phyloP scores from a whole-genome alignment of 2,329 filamentous ascomycete species.

The Paecilomyces niveus region DNA sequence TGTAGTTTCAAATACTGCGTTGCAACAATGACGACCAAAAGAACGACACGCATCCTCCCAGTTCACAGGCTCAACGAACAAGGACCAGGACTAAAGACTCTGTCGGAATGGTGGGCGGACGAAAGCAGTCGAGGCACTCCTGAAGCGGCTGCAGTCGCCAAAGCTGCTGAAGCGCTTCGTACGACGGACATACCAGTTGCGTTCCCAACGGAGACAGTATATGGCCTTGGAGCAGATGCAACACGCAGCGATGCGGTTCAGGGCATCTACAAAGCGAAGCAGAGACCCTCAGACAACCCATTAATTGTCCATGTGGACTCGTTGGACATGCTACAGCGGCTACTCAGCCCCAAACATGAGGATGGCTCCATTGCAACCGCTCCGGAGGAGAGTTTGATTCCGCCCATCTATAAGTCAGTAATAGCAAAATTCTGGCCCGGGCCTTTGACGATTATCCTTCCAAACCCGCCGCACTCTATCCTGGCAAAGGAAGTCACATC shows the following conservation, averaged over 20 bases:
- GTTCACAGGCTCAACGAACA: slow-evolving; percentile 30
- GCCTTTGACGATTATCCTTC: slow-evolving; percentile 82
- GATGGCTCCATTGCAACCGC: slow-evolving; percentile 22
- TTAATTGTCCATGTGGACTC: slow-evolving; percentile 89
- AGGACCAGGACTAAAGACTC: slow-evolving; percentile 22
- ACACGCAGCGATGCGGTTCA: slow-evolving; percentile 74
- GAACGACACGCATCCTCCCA: slow-evolving; percentile 28
- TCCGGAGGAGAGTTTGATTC: slow-evolving; percentile 43
- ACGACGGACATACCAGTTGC: slow-evolving; percentile 70
- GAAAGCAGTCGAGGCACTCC: slow-evolving; percentile 29
- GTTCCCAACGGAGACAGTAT: slow-evolving; percentile 96
- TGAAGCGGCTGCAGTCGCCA: slow-evolving; percentile 48
- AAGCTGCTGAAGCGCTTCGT: slow-evolving; percentile 61
- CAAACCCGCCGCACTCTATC: slow-evolving; percentile 59
- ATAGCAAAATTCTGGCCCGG: slow-evolving; percentile 90
- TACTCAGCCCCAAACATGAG: slow-evolving; percentile 44
- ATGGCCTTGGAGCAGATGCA: slow-evolving; percentile 92
- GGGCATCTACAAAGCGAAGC: slow-evolving; percentile 90
- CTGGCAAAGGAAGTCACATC: slow-evolving; percentile 91
- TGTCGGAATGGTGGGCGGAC: slow-evolving; percentile 33
- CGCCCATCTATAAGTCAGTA: slow-evolving; percentile 67
- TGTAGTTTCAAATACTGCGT: background rate
- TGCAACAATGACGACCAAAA: slow-evolving; percentile 12
- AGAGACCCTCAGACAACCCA: slow-evolving; percentile 86
- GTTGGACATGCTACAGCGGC: slow-evolving; percentile 61